Evolutionary conservation across 345 rosid species (phyloP), one percentile per base, ranked within the genome.

Genomic region (Litchi chinensis): DNA sequence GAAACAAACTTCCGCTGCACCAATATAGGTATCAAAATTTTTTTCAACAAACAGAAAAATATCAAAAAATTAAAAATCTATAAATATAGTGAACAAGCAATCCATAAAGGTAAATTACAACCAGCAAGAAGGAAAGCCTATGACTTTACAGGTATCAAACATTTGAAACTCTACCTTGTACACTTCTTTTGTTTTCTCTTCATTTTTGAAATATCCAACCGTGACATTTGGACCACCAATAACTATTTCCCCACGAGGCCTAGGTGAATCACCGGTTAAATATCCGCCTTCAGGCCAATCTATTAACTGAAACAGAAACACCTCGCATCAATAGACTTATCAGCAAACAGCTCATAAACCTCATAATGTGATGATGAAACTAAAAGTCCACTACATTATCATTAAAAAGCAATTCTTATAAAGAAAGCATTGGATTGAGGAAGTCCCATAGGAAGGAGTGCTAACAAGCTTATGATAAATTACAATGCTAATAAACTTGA

Each of bases 281-380:
- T 97, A 94, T 44, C 98, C 96, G 43, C 98, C 98, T 90, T 93
- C 98, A 15, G 96, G 85, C 99, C 99, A 97, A 87, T 97, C 91
- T 82, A 95, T 80, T 83, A 95, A 88, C 99, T 97, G 98, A 74
- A 86, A 80, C 62, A 65, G 19, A 76, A 13, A 79, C 18, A 41
- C 3, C 22, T 44, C 10, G 21, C 39, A 43, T 77, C 40, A 77
- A 6, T 69, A 77, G n/a, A 68, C 40, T 57, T 48, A 44, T 24
- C 59, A 19, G 54, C 59, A 13, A 40, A 54, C 41, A 19, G 6
- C 24, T 8, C 66, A 56, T 56, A 26, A 74, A 65, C 39, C 68
- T 22, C 73, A 24, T 4, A 65, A 68, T 48, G 75, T 57, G 16
- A 44, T 62, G 26, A 77, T 54, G 56, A 62, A 57, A 68, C 22